phyloP scores from a whole-genome alignment of 257 asterid genomes.

The Solanum etuberosum region DNA sequence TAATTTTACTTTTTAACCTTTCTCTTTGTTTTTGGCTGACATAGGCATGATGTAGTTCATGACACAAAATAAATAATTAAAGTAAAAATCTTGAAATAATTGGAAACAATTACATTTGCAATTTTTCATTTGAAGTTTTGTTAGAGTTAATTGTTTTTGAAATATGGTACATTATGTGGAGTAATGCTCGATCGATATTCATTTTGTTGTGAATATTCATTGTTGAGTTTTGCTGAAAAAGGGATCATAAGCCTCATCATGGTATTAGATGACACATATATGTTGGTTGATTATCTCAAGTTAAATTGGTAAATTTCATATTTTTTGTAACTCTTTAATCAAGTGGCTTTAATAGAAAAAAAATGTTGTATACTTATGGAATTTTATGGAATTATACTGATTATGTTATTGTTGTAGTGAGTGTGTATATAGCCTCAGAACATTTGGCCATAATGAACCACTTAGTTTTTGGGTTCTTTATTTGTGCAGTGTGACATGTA shows the following conservation, averaged over 20 bases:
- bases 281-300: not conserved
- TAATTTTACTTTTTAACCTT: not conserved
- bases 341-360: not conserved
- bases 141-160: not conserved
- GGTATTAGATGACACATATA: not conserved
- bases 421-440: not conserved
- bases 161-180: not conserved
- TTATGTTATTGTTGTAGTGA: too few species aligned
- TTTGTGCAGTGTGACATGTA: not conserved
- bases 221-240: not conserved
- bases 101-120: not conserved
- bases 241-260: not conserved
- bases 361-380: fast-evolving
- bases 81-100: not conserved
- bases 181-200: not conserved
- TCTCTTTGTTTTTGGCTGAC: not conserved
- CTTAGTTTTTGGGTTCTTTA: too few species aligned
- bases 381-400: too few species aligned
- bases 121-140: not conserved
- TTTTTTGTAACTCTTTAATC: not conserved
- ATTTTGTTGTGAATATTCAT: not conserved
- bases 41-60: not conserved
- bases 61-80: not conserved
- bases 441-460: too few species aligned
- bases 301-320: not conserved